These are phyloP conservation scores for Conticribra weissflogii DNA, from an alignment of 108 stramenopile genomes.

Conservation along the genomic window DNA sequence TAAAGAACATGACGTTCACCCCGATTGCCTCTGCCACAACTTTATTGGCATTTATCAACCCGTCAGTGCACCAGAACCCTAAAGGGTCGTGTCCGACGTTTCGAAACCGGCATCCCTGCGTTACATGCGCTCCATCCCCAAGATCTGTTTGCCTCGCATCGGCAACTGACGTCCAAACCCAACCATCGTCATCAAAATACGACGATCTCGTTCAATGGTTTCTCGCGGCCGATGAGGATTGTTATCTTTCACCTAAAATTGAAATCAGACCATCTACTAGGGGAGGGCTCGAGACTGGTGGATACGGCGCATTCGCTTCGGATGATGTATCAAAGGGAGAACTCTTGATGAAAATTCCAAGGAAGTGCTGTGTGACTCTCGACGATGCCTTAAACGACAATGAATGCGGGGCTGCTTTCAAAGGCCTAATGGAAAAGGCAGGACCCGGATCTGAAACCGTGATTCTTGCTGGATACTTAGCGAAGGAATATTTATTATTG, in stretches of 20 bases:
- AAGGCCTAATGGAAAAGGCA: slow-evolving; percentile 57
- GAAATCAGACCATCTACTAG: slow-evolving; percentile 26
- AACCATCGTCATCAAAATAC: slow-evolving; percentile 12
- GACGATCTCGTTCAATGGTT: slow-evolving; percentile 24
- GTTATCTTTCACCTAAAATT: slow-evolving; percentile 32
- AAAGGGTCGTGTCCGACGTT: not conserved
- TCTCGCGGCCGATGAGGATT: not conserved
- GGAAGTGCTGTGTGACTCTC: slow-evolving; percentile 61
- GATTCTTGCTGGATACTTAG: slow-evolving; percentile 72
- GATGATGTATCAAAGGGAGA: slow-evolving; percentile 46
- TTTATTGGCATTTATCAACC: not conserved
- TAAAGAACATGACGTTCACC: not conserved
- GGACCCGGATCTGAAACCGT: slow-evolving; percentile 76
- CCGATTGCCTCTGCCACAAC: not conserved
- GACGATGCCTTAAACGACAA: slow-evolving; percentile 46
- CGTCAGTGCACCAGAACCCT: not conserved
- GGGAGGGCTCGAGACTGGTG: slow-evolving; percentile 25
- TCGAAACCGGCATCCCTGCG: not conserved
- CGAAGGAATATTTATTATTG: slow-evolving; percentile 61
- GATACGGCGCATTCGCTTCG: slow-evolving; percentile 62
- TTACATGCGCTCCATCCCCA: not conserved
- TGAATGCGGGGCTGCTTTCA: slow-evolving; percentile 55
- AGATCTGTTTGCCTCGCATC: not conserved
- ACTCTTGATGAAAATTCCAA: slow-evolving; percentile 59
- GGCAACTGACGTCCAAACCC: not conserved